Percentiles rank a stretch among this genome's conserved stretches.
These are phyloP conservation scores for Mucor ambiguus DNA, from an alignment of 371 early-diverging fungal genomes.

Conservation along the genomic window DNA sequence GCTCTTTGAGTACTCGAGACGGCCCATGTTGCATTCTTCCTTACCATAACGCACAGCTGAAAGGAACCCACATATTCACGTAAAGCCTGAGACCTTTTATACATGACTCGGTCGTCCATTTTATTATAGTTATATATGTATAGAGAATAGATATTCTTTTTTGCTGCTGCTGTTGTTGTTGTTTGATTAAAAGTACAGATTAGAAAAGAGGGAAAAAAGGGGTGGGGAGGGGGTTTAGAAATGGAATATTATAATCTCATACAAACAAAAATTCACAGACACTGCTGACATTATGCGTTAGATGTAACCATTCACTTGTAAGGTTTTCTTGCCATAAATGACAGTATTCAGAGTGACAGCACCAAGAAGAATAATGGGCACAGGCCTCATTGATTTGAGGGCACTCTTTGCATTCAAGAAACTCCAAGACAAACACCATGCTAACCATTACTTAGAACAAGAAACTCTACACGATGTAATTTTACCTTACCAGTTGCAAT, in stretches of 20 bases:
- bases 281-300: conserved; percentile 16
- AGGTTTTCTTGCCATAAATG: conserved; percentile 49
- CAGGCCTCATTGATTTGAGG: conserved; percentile 34
- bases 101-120: conserved; percentile 31
- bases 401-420: conserved; percentile 45
- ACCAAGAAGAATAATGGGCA: conserved; percentile 38
- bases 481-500: conserved; percentile 49
- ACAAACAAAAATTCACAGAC: conserved; percentile 8
- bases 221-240: not conserved
- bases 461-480: not conserved
- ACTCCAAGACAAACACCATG: conserved; percentile 54
- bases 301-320: conserved; percentile 50
- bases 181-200: conserved; percentile 8
- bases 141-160: not conserved
- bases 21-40: not conserved
- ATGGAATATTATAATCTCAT: conserved; percentile 6
- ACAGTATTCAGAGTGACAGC: conserved; percentile 35
- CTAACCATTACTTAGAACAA: conserved; percentile 15
- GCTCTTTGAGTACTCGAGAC: not conserved
- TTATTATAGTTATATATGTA: not conserved
- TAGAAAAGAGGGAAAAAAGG: conserved; percentile 7
- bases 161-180: too few relatives aligned
- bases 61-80: conserved; percentile 34
- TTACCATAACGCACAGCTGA: conserved; percentile 36
- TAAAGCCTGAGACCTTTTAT: conserved; percentile 30